A percentile compares a stretch with the other conserved stretches of the same genome.
Conservation (phyloP, 1,139 yeast genomes). For the Candida glucosophila region DNA sequence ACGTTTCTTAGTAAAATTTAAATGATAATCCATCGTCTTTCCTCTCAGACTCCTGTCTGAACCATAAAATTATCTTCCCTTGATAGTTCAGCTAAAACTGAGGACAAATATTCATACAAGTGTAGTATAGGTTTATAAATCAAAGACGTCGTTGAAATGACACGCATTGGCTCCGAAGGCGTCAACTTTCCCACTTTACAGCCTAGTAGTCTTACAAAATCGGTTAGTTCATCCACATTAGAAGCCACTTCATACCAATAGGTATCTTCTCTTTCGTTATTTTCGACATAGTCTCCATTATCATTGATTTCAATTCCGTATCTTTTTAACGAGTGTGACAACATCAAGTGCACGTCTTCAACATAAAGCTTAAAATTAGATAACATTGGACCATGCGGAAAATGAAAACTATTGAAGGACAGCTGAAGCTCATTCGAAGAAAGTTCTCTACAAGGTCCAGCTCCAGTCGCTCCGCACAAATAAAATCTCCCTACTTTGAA, state of each 20-base stretch:
- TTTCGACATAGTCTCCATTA: constrained; percentile 18
- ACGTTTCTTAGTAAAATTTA: too few relatives aligned
- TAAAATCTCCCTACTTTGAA: constrained; percentile 38
- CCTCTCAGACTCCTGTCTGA: too few relatives aligned
- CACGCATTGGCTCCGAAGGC: constrained; percentile 3
- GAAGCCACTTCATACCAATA: constrained; percentile 36
- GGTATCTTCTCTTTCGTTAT: constrained; percentile 4
- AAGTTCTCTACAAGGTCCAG: constrained; percentile 22
- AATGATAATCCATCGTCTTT: too few relatives aligned
- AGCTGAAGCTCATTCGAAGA: constrained; percentile 12
- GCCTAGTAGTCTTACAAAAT: constrained; percentile 21
- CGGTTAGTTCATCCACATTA: constrained; percentile 19
- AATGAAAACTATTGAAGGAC: too few relatives aligned
- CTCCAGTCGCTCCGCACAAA: constrained; percentile 30
- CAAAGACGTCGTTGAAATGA: constrained; percentile 15
- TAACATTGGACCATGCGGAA: too few relatives aligned
- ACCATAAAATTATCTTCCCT: too few relatives aligned
- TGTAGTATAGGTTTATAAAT: constrained; percentile 19
- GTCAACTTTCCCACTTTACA: constrained; percentile 14
- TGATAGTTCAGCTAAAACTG: constrained; percentile 16
- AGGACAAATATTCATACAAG: constrained; percentile 18
- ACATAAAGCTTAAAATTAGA: constrained; percentile 41
- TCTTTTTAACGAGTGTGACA: constrained; percentile 16
- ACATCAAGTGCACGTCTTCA: constrained; percentile 36
- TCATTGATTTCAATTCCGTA: constrained; percentile 31